A percentile compares a stretch with the other conserved stretches of the same genome.
phyloP scores from a whole-genome alignment of 495 filamentous ascomycete genomes.

The Aspergillus asperescens region DNA sequence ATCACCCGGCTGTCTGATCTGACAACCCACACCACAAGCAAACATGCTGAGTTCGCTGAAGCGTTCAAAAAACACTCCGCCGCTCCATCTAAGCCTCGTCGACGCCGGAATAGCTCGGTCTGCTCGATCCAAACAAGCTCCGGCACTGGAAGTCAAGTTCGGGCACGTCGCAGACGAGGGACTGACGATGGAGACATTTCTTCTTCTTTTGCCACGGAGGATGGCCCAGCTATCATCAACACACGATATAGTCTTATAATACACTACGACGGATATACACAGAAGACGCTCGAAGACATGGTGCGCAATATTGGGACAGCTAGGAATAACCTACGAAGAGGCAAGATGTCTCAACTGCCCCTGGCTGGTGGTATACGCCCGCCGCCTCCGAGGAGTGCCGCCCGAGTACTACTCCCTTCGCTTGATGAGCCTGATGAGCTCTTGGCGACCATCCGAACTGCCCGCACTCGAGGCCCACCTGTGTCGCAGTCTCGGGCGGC shows the following conservation, averaged over 20 bases:
- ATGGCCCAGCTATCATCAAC: slow-evolving; percentile 51
- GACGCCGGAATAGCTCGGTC: slow-evolving; percentile 40
- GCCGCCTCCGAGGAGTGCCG: slow-evolving; percentile 1
- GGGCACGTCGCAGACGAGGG: slow-evolving; percentile 27
- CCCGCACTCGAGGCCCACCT: slow-evolving; percentile 24
- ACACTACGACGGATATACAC: slow-evolving; percentile 83
- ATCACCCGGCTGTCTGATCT: slow-evolving; percentile 62
- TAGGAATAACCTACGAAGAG: slow-evolving; percentile 76
- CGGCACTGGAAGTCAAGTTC: slow-evolving; percentile 3
- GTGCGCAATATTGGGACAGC: slow-evolving; percentile 75
- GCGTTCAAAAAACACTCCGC: slow-evolving; percentile 32
- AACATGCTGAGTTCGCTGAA: slow-evolving; percentile 59
- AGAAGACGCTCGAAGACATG: slow-evolving; percentile 70
- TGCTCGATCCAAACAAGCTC: slow-evolving; percentile 40
- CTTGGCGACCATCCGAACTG: slow-evolving; percentile 27
- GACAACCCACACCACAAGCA: slow-evolving; percentile 59
- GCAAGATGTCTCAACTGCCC: slow-evolving; percentile 46
- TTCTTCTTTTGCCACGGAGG: slow-evolving; percentile 26
- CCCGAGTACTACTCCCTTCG: background rate
- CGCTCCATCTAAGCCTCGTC: slow-evolving; percentile 23
- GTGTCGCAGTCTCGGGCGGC: slow-evolving; percentile 6
- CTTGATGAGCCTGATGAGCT: slow-evolving; percentile 4
- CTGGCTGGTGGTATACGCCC: slow-evolving; percentile 14
- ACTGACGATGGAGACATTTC: slow-evolving; percentile 29
- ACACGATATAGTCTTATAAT: slow-evolving; percentile 77